These are phyloP conservation scores for Phytophthora pseudosyringae DNA, from an alignment of 352 stramenopile genomes.

Conservation along the genomic window DNA sequence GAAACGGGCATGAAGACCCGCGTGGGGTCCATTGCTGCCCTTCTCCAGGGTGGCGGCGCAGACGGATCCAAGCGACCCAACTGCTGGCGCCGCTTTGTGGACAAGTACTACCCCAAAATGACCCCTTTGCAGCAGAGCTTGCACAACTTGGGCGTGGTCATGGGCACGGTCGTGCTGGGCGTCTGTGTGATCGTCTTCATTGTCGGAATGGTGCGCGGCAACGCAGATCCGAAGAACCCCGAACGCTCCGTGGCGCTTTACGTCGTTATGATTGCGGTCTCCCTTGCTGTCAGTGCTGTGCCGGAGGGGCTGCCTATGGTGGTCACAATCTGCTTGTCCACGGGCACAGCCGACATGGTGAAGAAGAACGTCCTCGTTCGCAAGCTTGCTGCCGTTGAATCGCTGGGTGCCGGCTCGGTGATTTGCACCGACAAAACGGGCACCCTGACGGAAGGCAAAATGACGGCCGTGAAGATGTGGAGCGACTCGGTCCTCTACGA, in stretches of 20 bases:
- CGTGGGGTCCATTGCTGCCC: conserved; percentile 64
- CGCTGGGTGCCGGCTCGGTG: conserved; percentile 91
- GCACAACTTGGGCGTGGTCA: conserved; percentile 94
- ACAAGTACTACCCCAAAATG: conserved; percentile 76
- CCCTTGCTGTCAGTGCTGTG: conserved; percentile 77
- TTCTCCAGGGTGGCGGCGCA: conserved; percentile 46
- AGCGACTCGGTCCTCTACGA: conserved; percentile 59
- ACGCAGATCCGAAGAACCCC: conserved; percentile 70
- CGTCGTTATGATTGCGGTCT: conserved; percentile 96
- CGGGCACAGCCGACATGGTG: conserved; percentile 75
- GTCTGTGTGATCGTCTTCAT: conserved; percentile 92
- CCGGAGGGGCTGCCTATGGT: conserved; percentile 81
- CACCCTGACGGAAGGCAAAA: conserved; percentile 90
- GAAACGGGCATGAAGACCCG: conserved; percentile 70
- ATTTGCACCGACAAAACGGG: conserved; percentile 95
- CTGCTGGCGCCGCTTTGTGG: conserved; percentile 57
- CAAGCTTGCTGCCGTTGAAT: conserved; percentile 81
- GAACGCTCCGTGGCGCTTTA: conserved; percentile 91
- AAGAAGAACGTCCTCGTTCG: conserved; percentile 87
- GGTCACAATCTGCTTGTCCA: conserved; percentile 79
- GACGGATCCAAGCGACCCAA: conserved; percentile 53
- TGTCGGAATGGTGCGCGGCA: conserved; percentile 82
- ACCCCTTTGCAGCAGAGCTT: conserved; percentile 93
- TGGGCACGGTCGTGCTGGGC: conserved; percentile 89
- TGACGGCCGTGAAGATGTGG: conserved; percentile 84